Evolutionary conservation across 495 filamentous ascomycete genomes (phyloP), one percentile per base, ranked within the genome.

Genomic region (Penicillium ucsense): DNA sequence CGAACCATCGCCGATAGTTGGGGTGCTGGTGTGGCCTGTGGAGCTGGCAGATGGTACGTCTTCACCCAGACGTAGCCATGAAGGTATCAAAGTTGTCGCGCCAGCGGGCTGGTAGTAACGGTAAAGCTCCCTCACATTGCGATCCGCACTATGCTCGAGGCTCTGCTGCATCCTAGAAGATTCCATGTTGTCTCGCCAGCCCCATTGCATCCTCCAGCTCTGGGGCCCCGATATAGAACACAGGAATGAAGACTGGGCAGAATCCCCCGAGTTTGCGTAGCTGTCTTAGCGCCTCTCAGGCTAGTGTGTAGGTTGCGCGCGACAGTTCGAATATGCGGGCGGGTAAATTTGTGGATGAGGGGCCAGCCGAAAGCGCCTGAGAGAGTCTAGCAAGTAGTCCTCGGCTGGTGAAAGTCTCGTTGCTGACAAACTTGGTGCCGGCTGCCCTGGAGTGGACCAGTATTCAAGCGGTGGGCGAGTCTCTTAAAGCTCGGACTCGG

Each of bases 121-220:
- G 48, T 63, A 67, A n/a, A 72, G 54, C 41, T 72, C 68, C 30
- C 60, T 62, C 43, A 61, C 56, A 11, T 66, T 51, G 27, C 61
- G 63, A 40, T 62, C 56, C 11, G 49, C 54, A 8, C 35, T 48
- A 43, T 63, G 60, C 12, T 46, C 38, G 9, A 31, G 38, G 10
- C 46, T 41, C 35, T 41, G 49, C 6, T 48, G 20, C 9, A 45
- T 28, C 40, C 29, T 47, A 41, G 45, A 40, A 42, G n/a, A 31
- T 32, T 55, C 44, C 56, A 60, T 62, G 12, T 11, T 54, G 30
- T 55, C 8, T 41, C 35, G 38, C 35, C 44, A 40, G 45, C 35
- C 30, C 37, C 8, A 31, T 32, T 43, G 51, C 59, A 62, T 57
- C 38, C 45, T 60, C 39, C 2, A 33, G 33, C 36, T 64, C 60